These are phyloP conservation scores for Fomitopsis pinicola DNA, from an alignment of 1,284 basidiomycete species.

Conservation along the genomic window DNA sequence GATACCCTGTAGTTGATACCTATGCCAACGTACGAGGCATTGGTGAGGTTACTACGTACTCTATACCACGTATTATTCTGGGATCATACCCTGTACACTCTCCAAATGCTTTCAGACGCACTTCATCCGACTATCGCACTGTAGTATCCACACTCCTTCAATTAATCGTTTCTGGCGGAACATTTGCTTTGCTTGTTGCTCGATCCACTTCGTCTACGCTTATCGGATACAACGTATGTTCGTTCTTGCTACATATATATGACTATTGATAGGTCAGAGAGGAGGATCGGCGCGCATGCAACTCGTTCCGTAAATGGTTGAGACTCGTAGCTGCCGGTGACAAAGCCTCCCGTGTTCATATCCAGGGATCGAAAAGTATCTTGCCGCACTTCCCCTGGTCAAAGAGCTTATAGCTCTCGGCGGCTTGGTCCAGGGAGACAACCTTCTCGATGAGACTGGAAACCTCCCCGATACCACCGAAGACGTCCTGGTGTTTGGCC, in stretches of 20 bases:
- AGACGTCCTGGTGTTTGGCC: constrained; percentile 64
- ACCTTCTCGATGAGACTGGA: constrained; percentile 63
- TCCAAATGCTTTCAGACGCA: neutral
- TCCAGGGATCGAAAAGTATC: constrained; percentile 70
- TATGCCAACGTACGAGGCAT: neutral
- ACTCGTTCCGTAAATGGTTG: no score
- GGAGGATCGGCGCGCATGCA: no score
- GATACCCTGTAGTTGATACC: neutral
- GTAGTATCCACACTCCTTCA: neutral
- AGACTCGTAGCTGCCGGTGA: no score
- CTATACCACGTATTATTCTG: neutral
- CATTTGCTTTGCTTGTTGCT: neutral
- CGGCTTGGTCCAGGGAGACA: constrained; percentile 52
- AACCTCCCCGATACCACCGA: constrained; percentile 55
- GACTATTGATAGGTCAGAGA: no score
- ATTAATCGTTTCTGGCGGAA: neutral
- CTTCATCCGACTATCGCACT: neutral
- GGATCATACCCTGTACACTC: neutral
- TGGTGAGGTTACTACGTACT: neutral
- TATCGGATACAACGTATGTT: no score
- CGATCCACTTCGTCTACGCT: no score
- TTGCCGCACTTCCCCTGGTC: constrained; percentile 71
- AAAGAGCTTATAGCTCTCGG: constrained; percentile 57
- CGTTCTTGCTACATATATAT: no score
- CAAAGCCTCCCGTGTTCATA: constrained; percentile 11